Evolutionary conservation across 805 yeast genomes (phyloP).

Genomic region (Nakazawaea pomicola): DNA sequence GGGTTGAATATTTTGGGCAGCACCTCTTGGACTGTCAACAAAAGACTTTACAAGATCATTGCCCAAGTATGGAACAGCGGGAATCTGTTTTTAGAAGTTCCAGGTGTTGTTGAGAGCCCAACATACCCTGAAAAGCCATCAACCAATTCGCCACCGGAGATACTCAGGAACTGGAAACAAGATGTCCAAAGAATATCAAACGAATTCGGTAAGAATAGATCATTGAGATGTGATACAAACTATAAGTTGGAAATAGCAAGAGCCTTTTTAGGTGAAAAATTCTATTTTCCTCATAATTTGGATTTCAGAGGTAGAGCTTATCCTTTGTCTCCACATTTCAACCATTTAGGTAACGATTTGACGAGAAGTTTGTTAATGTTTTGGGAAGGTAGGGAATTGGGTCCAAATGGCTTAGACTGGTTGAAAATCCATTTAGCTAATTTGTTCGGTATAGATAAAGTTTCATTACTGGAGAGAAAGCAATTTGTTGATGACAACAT

Average conservation of each 20-base stretch:
- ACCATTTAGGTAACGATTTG: constrained; percentile 76
- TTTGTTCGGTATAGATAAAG: constrained; percentile 70
- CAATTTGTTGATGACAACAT: constrained; percentile 53
- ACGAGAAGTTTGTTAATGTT: constrained; percentile 66
- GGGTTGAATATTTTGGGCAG: constrained; percentile 84
- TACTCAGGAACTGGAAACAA: constrained; percentile 62
- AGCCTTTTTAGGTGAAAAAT: constrained; percentile 76
- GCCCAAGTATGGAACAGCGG: constrained; percentile 87
- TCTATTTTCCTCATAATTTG: constrained; percentile 75
- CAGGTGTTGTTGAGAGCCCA: constrained; percentile 43
- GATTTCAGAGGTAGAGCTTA: constrained; percentile 85
- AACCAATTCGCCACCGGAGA: constrained; percentile 65
- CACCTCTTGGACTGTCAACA: constrained; percentile 91
- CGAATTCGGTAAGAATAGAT: constrained; percentile 63
- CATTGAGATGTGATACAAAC: constrained; percentile 90
- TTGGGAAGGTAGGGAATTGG: constrained; percentile 73
- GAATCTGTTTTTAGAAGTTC: constrained; percentile 64
- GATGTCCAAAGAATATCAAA: constrained; percentile 51
- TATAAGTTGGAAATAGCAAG: constrained; percentile 94
- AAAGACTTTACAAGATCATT: constrained; percentile 59
- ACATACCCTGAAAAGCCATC: constrained; percentile 47
- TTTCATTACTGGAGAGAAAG: constrained; percentile 59
- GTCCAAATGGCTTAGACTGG: constrained; percentile 65
- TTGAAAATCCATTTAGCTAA: constrained; percentile 72
- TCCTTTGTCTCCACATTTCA: constrained; percentile 75